Evolutionary conservation across 2,329 filamentous ascomycete species (phyloP).

Genomic region (Xylaria sp.): DNA sequence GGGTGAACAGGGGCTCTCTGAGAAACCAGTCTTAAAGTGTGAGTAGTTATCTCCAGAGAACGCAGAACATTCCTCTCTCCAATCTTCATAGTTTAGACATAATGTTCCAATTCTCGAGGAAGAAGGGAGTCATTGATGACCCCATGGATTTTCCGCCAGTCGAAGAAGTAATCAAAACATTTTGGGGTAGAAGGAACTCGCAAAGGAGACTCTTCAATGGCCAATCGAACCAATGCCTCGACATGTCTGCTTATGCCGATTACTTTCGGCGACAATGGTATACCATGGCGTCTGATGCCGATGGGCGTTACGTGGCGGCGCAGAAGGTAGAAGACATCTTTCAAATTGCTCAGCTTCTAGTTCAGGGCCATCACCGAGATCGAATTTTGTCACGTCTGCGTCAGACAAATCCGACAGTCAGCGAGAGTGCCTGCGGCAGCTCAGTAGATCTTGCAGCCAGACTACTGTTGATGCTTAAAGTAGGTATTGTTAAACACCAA

Average conservation of each 20-base stretch:
- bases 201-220: conserved; percentile 22
- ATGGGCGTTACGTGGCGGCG: conserved; percentile 17
- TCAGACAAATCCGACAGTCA: background rate
- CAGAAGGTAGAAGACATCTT: conserved; percentile 22
- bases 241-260: conserved; percentile 23
- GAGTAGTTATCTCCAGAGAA: background rate
- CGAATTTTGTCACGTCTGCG: conserved; percentile 17
- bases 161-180: conserved; percentile 2
- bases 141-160: conserved; percentile 1
- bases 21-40: background rate
- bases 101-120: conserved; percentile 7
- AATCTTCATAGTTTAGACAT: background rate
- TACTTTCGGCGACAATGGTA: conserved; percentile 32
- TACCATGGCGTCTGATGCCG: conserved; percentile 19
- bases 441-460: conserved; percentile 26
- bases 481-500: conserved; percentile 22
- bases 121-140: background rate
- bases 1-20: no score
- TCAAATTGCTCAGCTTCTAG: conserved; percentile 9
- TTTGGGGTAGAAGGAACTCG: conserved; percentile 11
- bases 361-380: conserved; percentile 9
- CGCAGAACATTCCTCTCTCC: background rate
- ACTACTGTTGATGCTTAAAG: conserved; percentile 32
- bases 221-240: conserved; percentile 12
- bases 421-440: conserved; percentile 14